A percentile compares a stretch with the other conserved stretches of the same genome.
phyloP scores from a whole-genome alignment of 2,329 filamentous ascomycete genomes.

The Hymenoscyphus linearis region DNA sequence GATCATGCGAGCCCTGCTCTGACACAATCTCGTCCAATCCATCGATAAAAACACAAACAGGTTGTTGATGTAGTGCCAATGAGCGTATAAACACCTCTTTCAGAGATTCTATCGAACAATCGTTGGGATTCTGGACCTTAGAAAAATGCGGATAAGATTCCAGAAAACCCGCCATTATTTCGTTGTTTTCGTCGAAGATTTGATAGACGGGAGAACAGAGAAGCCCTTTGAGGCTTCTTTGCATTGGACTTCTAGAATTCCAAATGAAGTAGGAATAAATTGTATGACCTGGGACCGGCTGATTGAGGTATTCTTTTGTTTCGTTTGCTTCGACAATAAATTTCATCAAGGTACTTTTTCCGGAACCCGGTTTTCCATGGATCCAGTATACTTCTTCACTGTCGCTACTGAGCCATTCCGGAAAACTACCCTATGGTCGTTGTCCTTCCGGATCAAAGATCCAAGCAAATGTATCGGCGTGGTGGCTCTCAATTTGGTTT shows the following conservation, averaged over 20 bases:
- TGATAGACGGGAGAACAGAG: background rate
- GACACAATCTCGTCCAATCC: constrained; percentile 21
- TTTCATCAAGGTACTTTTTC: constrained; percentile 21
- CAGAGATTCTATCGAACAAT: constrained; percentile 6
- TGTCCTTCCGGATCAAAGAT: background rate
- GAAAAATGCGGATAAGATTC: constrained; percentile 1
- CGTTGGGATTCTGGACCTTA: background rate
- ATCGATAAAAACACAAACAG: constrained; percentile 16
- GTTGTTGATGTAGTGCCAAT: background rate
- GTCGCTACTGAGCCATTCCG: constrained; percentile 3
- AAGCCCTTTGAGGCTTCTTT: background rate
- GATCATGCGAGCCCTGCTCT: background rate
- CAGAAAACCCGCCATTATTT: background rate
- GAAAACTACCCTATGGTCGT: background rate
- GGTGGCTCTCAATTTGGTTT: background rate
- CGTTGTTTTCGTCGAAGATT: background rate
- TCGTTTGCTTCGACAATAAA: constrained; percentile 8
- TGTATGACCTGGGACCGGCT: constrained; percentile 21
- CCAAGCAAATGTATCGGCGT: background rate
- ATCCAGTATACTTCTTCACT: constrained; percentile 16
- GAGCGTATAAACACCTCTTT: background rate
- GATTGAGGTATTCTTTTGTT: constrained; percentile 12
- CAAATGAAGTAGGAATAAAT: background rate
- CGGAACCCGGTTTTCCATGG: constrained; percentile 17
- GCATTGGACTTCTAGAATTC: background rate